Percentiles rank a stretch among this genome's conserved stretches.
Evolutionary conservation across 75 land plant species (phyloP).

Genomic region (Adiantum capillusveneris): DNA sequence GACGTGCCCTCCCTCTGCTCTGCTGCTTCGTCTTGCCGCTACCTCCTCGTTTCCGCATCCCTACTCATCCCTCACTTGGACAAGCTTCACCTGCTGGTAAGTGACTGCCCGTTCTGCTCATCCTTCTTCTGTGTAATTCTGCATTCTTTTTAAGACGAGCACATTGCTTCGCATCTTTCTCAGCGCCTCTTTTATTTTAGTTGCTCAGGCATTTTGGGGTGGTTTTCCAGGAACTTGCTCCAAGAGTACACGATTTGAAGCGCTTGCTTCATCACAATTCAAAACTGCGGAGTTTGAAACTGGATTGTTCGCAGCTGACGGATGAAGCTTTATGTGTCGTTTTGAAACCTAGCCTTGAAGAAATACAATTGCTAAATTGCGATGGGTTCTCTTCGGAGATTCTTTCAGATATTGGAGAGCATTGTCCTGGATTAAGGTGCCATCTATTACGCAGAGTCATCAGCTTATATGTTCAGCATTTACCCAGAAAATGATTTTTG

Average conservation of each 20-base stretch:
- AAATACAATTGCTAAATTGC: conserved; percentile 57
- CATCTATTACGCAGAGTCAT: too few species aligned
- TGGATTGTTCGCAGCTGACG: conserved; percentile 63
- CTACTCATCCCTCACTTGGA: conserved; percentile 42
- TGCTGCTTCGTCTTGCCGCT: conserved; percentile 46
- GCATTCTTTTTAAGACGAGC: too few species aligned
- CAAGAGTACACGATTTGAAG: conserved; percentile 36
- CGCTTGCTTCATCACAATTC: conserved; percentile 54
- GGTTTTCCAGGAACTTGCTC: conserved; percentile 45
- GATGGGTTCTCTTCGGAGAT: conserved; percentile 55
- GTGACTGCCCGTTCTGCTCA: conserved; percentile 21
- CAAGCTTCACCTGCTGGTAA: conserved; percentile 51
- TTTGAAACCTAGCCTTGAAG: conserved; percentile 49
- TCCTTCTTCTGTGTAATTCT: too few species aligned
- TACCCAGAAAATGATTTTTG: too few species aligned
- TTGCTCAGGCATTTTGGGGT: neutral
- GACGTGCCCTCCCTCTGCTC: conserved; percentile 68
- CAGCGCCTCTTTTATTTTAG: conserved; percentile 1
- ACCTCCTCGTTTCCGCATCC: conserved; percentile 36
- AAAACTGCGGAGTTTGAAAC: conserved; percentile 43
- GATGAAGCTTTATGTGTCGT: conserved; percentile 40
- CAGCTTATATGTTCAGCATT: too few species aligned
- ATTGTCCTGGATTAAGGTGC: too few species aligned
- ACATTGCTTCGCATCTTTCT: neutral
- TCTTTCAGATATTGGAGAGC: too few species aligned